phyloP scores from a whole-genome alignment of 495 filamentous ascomycete species.

The Neurospora intermedia region DNA sequence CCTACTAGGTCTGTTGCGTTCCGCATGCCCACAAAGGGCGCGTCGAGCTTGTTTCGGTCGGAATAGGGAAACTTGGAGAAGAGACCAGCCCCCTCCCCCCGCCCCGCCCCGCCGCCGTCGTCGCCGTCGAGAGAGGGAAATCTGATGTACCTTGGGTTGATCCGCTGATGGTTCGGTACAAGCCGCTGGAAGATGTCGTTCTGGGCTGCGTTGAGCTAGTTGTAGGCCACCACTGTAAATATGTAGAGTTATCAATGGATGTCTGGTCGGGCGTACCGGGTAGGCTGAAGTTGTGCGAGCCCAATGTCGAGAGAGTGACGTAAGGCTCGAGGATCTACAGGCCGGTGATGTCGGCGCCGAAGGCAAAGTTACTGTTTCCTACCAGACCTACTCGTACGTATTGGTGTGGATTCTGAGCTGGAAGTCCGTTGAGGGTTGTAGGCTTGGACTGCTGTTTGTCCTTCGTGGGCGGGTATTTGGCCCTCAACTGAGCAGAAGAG shows the following conservation, averaged over 20 bases:
- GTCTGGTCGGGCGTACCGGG: conserved; percentile 33
- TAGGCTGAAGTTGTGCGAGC: conserved; percentile 48
- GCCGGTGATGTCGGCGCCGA: conserved; percentile 43
- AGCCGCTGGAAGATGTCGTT: conserved; percentile 43
- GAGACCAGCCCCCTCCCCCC: conserved; percentile 31
- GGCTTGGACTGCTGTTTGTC: conserved; percentile 25
- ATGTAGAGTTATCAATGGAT: conserved; percentile 29
- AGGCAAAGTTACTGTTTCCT: conserved; percentile 44
- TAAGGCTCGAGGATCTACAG: conserved; percentile 52
- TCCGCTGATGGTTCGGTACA: conserved; percentile 41
- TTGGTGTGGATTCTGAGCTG: conserved; percentile 36
- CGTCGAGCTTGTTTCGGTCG: conserved; percentile 35
- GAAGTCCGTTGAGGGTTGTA: conserved; percentile 34
- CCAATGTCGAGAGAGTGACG: conserved; percentile 44
- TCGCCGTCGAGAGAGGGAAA: conserved; percentile 27
- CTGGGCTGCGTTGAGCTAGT: conserved; percentile 41
- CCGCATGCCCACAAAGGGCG: conserved; percentile 39
- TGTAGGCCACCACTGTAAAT: conserved; percentile 33
- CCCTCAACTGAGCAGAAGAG: conserved; percentile 14
- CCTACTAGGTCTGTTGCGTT: conserved; percentile 17
- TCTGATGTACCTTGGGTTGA: conserved; percentile 39
- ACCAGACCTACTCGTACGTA: conserved; percentile 33
- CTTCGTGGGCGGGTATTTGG: conserved; percentile 15
- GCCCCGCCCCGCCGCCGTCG: conserved; percentile 3
- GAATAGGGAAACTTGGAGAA: conserved; percentile 44